Conservation (phyloP, 441 rosid species). For the Populus tomentosa region DNA sequence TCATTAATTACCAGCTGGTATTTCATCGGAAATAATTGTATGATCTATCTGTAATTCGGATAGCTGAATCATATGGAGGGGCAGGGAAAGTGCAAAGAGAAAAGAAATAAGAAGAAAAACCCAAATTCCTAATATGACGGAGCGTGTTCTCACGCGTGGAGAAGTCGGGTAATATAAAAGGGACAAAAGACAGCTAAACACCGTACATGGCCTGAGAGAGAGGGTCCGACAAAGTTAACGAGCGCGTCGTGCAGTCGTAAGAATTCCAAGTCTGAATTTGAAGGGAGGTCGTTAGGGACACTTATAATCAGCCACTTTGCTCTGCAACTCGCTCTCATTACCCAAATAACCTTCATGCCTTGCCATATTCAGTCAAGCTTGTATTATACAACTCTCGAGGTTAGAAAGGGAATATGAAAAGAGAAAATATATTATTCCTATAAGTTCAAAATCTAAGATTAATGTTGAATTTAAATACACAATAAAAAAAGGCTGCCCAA, state of each 20-base stretch:
- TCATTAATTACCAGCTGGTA: neutral
- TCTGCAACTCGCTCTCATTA: neutral
- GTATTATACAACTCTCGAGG: neutral
- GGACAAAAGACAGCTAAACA: conserved; percentile 7
- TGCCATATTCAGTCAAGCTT: neutral
- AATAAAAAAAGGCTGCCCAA: no score
- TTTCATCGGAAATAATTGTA: neutral
- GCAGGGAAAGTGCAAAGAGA: no score
- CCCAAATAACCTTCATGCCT: neutral
- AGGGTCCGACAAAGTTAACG: conserved; percentile 23
- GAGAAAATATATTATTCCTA: no score
- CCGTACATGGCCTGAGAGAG: conserved; percentile 12
- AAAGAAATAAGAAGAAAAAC: neutral
- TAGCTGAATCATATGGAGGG: neutral
- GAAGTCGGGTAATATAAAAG: neutral
- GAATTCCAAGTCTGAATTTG: neutral
- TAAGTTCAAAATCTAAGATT: no score
- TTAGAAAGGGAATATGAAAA: neutral
- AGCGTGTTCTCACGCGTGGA: neutral
- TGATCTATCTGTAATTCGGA: neutral
- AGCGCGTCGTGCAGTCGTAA: conserved; percentile 17
- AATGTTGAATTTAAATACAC: neutral
- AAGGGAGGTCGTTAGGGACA: neutral
- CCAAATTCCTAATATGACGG: neutral
- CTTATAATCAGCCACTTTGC: neutral